A percentile compares a stretch with the other conserved stretches of the same genome.
phyloP scores from a whole-genome alignment of 148 eudicot genomes.

The Rhododendron griersonianum region DNA sequence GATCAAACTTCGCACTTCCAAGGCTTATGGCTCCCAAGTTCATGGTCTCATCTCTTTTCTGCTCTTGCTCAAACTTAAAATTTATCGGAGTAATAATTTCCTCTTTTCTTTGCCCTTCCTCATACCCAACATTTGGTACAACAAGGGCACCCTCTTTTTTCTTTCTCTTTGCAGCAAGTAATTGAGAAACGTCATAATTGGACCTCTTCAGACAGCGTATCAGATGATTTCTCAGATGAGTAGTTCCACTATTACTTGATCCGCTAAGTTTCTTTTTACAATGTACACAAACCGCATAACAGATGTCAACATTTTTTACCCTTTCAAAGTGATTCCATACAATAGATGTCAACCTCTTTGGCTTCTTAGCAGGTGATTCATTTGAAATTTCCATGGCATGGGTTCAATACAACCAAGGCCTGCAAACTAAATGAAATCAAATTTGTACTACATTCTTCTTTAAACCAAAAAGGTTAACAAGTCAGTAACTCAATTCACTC shows the following conservation, averaged over 20 bases:
- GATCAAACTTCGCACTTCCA: constrained; percentile 75
- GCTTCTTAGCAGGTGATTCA: constrained; percentile 75
- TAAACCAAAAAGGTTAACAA: neutral
- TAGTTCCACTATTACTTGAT: constrained; percentile 96
- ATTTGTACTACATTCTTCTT: neutral
- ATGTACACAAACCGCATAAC: constrained; percentile 89
- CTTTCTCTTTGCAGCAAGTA: constrained; percentile 76
- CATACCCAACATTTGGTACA: constrained; percentile 41
- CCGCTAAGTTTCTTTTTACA: constrained; percentile 95
- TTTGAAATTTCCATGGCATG: constrained; percentile 65
- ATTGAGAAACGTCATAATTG: constrained; percentile 82
- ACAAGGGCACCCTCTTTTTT: constrained; percentile 53
- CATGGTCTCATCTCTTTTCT: constrained; percentile 59
- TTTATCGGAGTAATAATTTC: constrained; percentile 53
- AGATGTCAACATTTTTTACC: constrained; percentile 75
- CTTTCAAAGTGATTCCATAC: constrained; percentile 99
- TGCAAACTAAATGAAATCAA: constrained; percentile 22
- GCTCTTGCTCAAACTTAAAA: constrained; percentile 64
- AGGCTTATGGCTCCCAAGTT: constrained; percentile 43
- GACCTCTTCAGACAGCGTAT: constrained; percentile 90
- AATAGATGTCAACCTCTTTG: constrained; percentile 89
- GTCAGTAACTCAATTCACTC: neutral
- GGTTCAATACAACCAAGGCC: constrained; percentile 22
- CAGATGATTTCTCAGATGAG: constrained; percentile 94
- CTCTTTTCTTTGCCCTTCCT: constrained; percentile 57